Evolutionary conservation across 108 stramenopile genomes (phyloP), one percentile per base, ranked within the genome.

Genomic region (Pseudonitzschia multiseries): DNA sequence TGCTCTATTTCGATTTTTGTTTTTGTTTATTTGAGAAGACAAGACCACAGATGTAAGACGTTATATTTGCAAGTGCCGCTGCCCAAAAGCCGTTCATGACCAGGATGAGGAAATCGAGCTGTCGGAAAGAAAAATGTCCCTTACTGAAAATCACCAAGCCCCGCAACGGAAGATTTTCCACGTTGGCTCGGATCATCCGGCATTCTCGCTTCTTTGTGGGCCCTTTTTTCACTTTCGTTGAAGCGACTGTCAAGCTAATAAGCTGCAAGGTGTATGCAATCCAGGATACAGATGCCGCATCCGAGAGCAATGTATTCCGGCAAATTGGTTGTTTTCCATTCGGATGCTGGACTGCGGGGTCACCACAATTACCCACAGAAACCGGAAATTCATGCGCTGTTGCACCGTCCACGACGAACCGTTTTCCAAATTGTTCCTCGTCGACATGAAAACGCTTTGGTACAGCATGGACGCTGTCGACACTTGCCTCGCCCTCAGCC

Each of bases 81-180:
- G 24, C 24, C 21, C 26, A 56, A 2, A 15, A 6, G 14, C 79
- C 79, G 71, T 86, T 82, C 76, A 86, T 69, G 6, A 73, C 0
- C 13, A 56, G 66, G 41, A 86, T 79, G 29, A 79, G 18, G n/a
- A 61, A 60, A 71, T 86, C 85, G n/a, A 86, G 22, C 22, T 74
- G 52, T 24, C 73, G 61, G 51, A 86, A 82, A 17, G 81, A 70
- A 8, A 86, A 13, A 17, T 28, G 52, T 22, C 85, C 85, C 40
- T 69, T 53, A 40, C 81, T 77, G 57, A 79, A 86, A n/a, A 79
- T 31, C 6, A 79, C 81, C 27, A 86, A 13, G 8, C 57, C 26
- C 18, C 85, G 68, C 59, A 86, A 68, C 22, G 85, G 85, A 29
- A 82, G 26, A 51, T 80, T 80, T 41, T 77, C 71, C 33, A 78